Evolutionary conservation across 345 rosid species (phyloP), one percentile per base, ranked within the genome.

Genomic region (Cardamine occulta): DNA sequence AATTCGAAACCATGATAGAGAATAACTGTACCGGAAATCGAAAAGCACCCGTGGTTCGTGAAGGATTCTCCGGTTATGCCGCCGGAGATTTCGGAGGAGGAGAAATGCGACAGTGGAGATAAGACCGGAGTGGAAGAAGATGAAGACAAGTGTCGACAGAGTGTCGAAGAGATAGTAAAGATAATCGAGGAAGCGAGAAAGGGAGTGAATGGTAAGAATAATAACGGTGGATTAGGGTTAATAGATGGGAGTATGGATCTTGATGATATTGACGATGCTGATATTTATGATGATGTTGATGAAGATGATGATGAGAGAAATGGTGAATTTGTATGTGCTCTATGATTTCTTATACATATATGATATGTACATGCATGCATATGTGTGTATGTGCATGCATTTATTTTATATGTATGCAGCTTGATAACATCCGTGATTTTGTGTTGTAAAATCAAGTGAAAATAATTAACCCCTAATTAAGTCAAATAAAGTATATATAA

Each of bases 321-420:
- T 19, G 98, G 91, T 11, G 98, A 93, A 68, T 93, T 93, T 77
- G 97, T 93, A 23, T 93, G 91, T 78, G 89, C 89, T 12, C 54
- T 93, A 39, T 88, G 80, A 86, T 61, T 63, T 68, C 74, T 23
- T 76, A 31, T 69, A 15, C 18, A 11, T 76, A 7, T 18, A 10
- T 51, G 1, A 75, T 24, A 24, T 28, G 31, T 62, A 53, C 24
- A 32, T 69, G 28, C 8, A 12, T 39, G 19, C 28, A 11, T 39
- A 11, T 37, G 42, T 51, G 57, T 54, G 21, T 64, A 40, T 15
- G 61, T 26, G 29, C 21, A 58, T 47, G 67, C 73, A 66, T 49
- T 23, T 21, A 39, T 14, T 19, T 26, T 34, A 12, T 3, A 42
- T 32, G 18, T n/a, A 68, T 62, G 58, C 47, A 29, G 63, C 12